Base-by-base conservation (phyloP, 2,329 filamentous ascomycete genomes). In the Fusarium penzigii region DNA sequence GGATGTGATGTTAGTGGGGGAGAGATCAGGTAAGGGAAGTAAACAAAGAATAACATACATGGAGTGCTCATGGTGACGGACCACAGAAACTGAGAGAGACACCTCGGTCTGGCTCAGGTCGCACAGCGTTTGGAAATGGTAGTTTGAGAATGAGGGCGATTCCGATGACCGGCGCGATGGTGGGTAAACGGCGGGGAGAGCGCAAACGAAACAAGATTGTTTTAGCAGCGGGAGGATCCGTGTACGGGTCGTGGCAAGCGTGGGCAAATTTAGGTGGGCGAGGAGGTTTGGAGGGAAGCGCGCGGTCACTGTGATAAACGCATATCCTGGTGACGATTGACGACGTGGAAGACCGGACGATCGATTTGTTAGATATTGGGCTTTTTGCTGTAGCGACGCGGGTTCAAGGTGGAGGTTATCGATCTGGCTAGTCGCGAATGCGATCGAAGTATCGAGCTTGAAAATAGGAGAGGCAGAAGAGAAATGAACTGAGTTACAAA, bases 31-130 rank as follows among this genome's bases (percentile, higher is more conserved):
- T 48, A 44, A 46, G 41, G 45, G 51, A 25, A 51, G 29, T 46
- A 56, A 55, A 4, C 13, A 36, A 36, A 36, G 32, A 36, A 9
- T 36, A 36, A 25, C 62, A 45, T 65, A 66, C 64, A 58, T 51
- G 64, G 64, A 39, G 52, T 44, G 46, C 60, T 65, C 64, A 66
- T 66, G 54, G 56, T 61, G 58, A 42, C 46, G 38, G 46, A 12
- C 41, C 7, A 12, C 49, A 39, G 46, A 43, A 36, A 38, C 50
- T 39, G 40, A 43, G 44, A 47, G 20, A 44, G 36, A 46, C 40
- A 32, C 44, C 38, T 40, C 29, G 43, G 16, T 48, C 36, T 55
- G 40, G 29, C 49, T 46, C 39, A 34, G 52, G 56, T 61, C 55
- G 51, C 50, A 54, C 48, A 54, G 29, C 20, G 5, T 25, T 25